Conservation (phyloP, 371 early-diverging fungal genomes). For the Mucor piriformis region DNA sequence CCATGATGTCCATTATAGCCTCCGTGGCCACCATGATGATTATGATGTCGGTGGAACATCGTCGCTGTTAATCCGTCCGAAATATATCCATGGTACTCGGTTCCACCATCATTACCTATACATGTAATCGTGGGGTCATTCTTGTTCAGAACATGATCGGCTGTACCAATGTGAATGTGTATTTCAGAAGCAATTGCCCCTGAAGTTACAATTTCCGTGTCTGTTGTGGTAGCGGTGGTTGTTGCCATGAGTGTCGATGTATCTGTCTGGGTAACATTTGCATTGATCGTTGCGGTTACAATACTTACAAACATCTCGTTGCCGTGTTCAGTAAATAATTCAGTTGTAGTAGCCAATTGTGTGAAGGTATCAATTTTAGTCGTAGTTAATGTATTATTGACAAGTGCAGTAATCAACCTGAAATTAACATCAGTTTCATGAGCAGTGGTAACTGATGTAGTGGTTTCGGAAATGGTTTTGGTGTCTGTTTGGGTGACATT, state of each 20-base stretch:
- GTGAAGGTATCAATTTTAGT: conserved; percentile 1
- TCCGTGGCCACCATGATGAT: neutral
- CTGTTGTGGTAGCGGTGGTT: neutral
- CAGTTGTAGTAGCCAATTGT: conserved; percentile 2
- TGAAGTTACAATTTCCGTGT: neutral
- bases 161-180: conserved; percentile 9
- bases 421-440: neutral
- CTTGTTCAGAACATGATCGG: conserved; percentile 1
- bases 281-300: conserved; percentile 1
- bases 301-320: conserved; percentile 1
- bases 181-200: neutral
- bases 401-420: neutral
- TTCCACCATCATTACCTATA: conserved; percentile 6
- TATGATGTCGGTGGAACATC: conserved; percentile 1
- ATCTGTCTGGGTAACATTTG: neutral
- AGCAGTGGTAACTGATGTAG: neutral
- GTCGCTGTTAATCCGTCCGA: neutral
- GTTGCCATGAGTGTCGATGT: neutral
- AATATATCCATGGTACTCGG: conserved; percentile 6
- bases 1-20: neutral
- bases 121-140: conserved; percentile 8
- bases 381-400: neutral
- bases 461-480: neutral
- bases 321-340: neutral
- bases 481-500: neutral